These are phyloP conservation scores for Penicillium sp. DNA, from an alignment of 2,329 filamentous ascomycete genomes.

Conservation along the genomic window DNA sequence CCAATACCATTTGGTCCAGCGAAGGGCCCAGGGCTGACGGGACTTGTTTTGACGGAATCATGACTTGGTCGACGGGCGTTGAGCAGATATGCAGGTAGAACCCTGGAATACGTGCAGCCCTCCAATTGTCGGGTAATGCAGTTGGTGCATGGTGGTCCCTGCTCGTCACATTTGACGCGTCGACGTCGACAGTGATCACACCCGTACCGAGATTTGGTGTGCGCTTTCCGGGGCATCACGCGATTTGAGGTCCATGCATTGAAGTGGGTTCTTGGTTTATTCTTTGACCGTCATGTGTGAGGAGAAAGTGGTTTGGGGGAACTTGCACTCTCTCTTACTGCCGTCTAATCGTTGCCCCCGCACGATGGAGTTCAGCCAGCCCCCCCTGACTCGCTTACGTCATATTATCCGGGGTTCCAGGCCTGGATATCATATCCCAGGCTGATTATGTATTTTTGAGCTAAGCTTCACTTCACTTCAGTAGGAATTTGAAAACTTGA, in stretches of 20 bases:
- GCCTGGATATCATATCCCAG: not conserved
- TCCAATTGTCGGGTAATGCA: slow-evolving; percentile 35
- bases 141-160: slow-evolving; percentile 40
- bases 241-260: not conserved
- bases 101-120: slow-evolving; percentile 32
- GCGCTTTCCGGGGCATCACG: slow-evolving; percentile 26
- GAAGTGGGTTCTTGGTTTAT: not conserved
- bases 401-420: not conserved
- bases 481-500: too few relatives aligned
- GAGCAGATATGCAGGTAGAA: slow-evolving; percentile 18
- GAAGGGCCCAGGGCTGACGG: not conserved
- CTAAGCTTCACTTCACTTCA: too few relatives aligned
- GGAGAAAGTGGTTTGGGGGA: not conserved
- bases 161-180: slow-evolving; percentile 41
- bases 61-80: slow-evolving; percentile 7
- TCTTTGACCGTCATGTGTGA: not conserved
- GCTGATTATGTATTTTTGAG: not conserved
- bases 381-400: slow-evolving; percentile 1
- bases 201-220: slow-evolving; percentile 35
- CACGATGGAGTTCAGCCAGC: not conserved
- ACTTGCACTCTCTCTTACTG: not conserved
- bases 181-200: slow-evolving; percentile 32
- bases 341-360: not conserved
- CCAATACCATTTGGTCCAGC: not conserved
- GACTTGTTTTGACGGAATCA: not conserved